Evolutionary conservation across 2,329 filamentous ascomycete genomes (phyloP).

Genomic region (Hyphodiscus sp.): DNA sequence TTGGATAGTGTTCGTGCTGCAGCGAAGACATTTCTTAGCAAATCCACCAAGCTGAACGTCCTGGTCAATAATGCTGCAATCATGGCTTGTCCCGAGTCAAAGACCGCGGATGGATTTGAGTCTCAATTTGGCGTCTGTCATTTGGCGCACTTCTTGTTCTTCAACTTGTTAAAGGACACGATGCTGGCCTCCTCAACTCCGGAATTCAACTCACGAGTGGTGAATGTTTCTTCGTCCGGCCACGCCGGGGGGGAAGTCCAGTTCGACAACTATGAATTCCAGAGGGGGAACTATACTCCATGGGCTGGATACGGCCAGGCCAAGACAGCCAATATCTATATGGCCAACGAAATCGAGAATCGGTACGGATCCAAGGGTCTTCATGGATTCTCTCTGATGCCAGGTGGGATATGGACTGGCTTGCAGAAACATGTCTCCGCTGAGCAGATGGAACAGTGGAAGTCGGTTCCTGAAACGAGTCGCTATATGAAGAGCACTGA

Average conservation of each 20-base stretch:
- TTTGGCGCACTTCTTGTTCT: slow-evolving; percentile 47
- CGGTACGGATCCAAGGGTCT: slow-evolving; percentile 35
- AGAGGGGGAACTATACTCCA: slow-evolving; percentile 33
- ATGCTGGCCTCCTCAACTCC: slow-evolving; percentile 36
- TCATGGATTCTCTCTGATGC: slow-evolving; percentile 37
- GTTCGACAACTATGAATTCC: slow-evolving; percentile 24
- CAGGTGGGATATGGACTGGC: slow-evolving; percentile 32
- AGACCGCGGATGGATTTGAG: slow-evolving; percentile 42
- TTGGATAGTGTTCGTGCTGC: slow-evolving; percentile 29
- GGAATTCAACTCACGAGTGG: slow-evolving; percentile 39
- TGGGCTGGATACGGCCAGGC: slow-evolving; percentile 36
- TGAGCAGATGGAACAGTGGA: slow-evolving; percentile 4
- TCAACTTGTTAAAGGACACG: slow-evolving; percentile 40
- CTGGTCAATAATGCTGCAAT: slow-evolving; percentile 24
- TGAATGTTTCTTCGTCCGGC: slow-evolving; percentile 38
- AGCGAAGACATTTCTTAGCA: slow-evolving; percentile 25
- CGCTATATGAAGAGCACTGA: slow-evolving; percentile 25
- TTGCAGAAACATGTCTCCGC: slow-evolving; percentile 27
- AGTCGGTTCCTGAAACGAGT: background rate
- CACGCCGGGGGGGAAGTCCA: slow-evolving; percentile 39
- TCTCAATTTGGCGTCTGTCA: slow-evolving; percentile 47
- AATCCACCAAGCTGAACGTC: slow-evolving; percentile 29
- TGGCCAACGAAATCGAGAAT: slow-evolving; percentile 41
- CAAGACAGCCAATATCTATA: slow-evolving; percentile 42
- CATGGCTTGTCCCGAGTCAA: slow-evolving; percentile 22